Base-by-base conservation (phyloP, 148 eudicot species). In the Amaranthus palmeri region DNA sequence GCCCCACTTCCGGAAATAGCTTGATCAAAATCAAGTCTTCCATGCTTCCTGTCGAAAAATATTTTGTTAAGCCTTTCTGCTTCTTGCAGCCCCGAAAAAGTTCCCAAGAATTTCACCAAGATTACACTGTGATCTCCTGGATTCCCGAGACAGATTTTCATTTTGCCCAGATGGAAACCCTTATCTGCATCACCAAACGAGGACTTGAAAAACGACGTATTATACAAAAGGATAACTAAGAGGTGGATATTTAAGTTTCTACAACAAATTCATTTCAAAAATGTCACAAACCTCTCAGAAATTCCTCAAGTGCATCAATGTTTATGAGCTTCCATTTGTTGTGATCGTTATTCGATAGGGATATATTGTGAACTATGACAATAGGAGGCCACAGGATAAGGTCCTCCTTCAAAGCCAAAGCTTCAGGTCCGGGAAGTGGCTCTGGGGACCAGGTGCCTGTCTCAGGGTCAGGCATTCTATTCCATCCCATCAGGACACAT, bases 401-500 rank as follows among this genome's bases (percentile, higher is more conserved):
- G 81, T 85, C 88, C 69, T 83, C 86, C 70, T 81, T 85, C 81
- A 71, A 80, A 75, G 74, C 86, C 71, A 74, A 70, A 42, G 85
- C 78, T 74, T 81, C 81, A 64, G 77, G 61, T 54, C 45, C 15
- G 25, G 85, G 66, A 68, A 83, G 67, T 46, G 36, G 8, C 74
- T 65, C 74, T 6, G 85, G 88, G 66, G 57, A 18, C 81, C 83
- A 81, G 69, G 81, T 71, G 48, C 50, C 65, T 70, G 65, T 59
- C 43, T 82, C 82, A 55, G 74, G 68, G 11, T 82, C 67, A 18
- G 58, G 78, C 76, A 41, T 68, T 69, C 70, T 79, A 51, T 83
- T 74, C 88, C 88, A 85, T 72, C 88, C 88, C 74, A 85, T 69
- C 54, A 85, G 77, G 51, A 83, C 86, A 74, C 86, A 85, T 17